Evolutionary conservation across 139 green algal genomes (phyloP).

Genomic region (Chlorella sorokiniana): DNA sequence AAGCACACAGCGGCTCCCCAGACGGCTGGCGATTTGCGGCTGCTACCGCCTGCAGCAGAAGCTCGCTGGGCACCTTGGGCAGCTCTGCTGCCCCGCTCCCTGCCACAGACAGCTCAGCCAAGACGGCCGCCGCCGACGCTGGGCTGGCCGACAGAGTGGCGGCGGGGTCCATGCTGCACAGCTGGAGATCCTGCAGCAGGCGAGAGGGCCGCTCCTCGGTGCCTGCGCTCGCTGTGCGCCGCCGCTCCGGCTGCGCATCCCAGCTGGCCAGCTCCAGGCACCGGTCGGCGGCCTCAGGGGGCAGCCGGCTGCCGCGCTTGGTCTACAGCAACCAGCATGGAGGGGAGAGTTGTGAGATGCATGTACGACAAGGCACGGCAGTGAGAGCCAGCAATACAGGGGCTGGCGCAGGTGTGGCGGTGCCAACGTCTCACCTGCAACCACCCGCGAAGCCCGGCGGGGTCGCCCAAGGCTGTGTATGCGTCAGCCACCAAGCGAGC

Average conservation of each 20-base stretch:
- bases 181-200: background rate
- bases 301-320: constrained; percentile 14
- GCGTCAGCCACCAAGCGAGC: constrained; percentile 41
- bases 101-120: background rate
- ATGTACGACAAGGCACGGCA: background rate
- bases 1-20: background rate
- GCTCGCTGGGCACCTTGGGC: background rate
- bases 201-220: too few relatives aligned
- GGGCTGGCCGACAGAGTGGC: background rate
- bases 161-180: background rate
- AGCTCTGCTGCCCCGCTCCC: background rate
- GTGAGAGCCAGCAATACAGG: background rate
- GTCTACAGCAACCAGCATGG: too few relatives aligned
- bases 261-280: constrained; percentile 23
- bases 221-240: background rate
- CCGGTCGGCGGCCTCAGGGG: background rate
- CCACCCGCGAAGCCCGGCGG: constrained; percentile 46
- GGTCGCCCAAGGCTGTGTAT: constrained; percentile 65
- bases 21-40: background rate
- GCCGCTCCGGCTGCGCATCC: background rate
- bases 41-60: background rate
- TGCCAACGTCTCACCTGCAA: background rate
- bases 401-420: background rate
- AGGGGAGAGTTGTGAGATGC: background rate
- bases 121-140: background rate